phyloP scores from a whole-genome alignment of 371 early-diverging fungal genomes.

The Mucor lusitanicus region DNA sequence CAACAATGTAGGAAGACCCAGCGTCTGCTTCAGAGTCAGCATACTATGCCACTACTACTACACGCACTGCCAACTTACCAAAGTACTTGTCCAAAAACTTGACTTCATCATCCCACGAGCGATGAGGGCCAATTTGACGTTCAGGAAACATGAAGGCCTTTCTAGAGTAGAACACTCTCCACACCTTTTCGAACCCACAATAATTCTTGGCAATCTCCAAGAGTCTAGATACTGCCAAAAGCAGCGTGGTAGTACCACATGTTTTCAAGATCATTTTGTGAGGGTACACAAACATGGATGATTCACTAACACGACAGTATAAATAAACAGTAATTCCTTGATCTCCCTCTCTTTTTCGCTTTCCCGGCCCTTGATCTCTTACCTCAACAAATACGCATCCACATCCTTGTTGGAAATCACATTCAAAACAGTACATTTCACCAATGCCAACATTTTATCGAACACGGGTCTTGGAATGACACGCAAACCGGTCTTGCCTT shows the following conservation, averaged over 20 bases:
- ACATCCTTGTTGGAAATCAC: constrained; percentile 74
- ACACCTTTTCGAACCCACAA: constrained; percentile 72
- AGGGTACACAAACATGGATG: constrained; percentile 95
- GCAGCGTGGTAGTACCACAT: constrained; percentile 94
- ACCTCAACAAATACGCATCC: constrained; percentile 91
- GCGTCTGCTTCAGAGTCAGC: constrained; percentile 35
- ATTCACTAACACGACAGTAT: constrained; percentile 62
- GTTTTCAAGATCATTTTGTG: constrained; percentile 95
- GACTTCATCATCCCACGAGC: constrained; percentile 90
- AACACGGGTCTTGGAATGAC: constrained; percentile 74
- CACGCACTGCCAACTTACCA: constrained; percentile 36
- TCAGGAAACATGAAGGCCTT: constrained; percentile 97
- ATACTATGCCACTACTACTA: too few relatives aligned
- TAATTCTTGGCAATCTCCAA: constrained; percentile 79
- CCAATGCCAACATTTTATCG: constrained; percentile 90
- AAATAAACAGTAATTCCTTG: constrained; percentile 13
- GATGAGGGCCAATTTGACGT: constrained; percentile 85
- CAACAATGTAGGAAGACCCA: constrained; percentile 89
- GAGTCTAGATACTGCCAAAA: constrained; percentile 83
- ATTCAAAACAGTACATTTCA: constrained; percentile 90
- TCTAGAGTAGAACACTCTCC: constrained; percentile 92
- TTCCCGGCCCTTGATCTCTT: constrained; percentile 6
- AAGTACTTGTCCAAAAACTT: constrained; percentile 69
- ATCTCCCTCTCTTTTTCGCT: neutral
- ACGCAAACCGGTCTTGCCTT: constrained; percentile 67